Evolutionary conservation across 1,284 basidiomycete genomes (phyloP).

Genomic region (Tausonia pullulans): DNA sequence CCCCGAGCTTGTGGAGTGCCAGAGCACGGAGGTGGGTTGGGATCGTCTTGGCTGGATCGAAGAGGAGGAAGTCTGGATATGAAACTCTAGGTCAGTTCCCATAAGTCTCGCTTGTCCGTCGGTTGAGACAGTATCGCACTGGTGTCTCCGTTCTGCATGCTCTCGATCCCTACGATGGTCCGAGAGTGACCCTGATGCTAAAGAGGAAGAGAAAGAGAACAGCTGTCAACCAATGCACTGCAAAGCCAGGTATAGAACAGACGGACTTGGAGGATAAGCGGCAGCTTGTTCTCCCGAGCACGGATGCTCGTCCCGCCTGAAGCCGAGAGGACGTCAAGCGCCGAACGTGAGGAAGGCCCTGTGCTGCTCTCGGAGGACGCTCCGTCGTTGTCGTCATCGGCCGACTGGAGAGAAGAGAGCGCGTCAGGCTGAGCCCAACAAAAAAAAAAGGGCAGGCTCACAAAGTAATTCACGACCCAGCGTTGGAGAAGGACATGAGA

Average conservation of each 20-base stretch:
- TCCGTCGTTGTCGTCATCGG: too few species aligned
- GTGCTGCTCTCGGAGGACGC: too few species aligned
- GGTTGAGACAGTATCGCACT: slow-evolving; percentile 36
- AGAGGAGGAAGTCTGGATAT: slow-evolving; percentile 2
- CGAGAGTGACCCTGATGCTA: slow-evolving; percentile 14
- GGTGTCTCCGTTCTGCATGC: slow-evolving; percentile 72
- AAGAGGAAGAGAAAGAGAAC: background rate
- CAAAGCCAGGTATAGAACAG: background rate
- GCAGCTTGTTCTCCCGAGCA: background rate
- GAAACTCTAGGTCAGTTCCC: background rate
- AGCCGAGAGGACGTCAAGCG: slow-evolving; percentile 1
- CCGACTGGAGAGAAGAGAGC: too few species aligned
- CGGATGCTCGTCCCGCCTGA: slow-evolving; percentile 2
- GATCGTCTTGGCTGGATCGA: slow-evolving; percentile 10
- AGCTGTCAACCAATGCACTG: background rate
- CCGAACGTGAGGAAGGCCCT: background rate
- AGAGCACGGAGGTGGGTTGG: background rate
- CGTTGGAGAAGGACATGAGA: slow-evolving; percentile 7
- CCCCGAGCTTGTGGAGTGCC: too few species aligned
- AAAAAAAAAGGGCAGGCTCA: background rate
- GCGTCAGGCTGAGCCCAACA: too few species aligned
- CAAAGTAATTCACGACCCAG: slow-evolving; percentile 13
- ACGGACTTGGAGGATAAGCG: slow-evolving; percentile 2
- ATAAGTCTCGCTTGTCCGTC: too few species aligned
- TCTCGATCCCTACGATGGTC: slow-evolving; percentile 52